Base-by-base conservation (phyloP, 208 protist genomes). In the Histomonas meleagridis region DNA sequence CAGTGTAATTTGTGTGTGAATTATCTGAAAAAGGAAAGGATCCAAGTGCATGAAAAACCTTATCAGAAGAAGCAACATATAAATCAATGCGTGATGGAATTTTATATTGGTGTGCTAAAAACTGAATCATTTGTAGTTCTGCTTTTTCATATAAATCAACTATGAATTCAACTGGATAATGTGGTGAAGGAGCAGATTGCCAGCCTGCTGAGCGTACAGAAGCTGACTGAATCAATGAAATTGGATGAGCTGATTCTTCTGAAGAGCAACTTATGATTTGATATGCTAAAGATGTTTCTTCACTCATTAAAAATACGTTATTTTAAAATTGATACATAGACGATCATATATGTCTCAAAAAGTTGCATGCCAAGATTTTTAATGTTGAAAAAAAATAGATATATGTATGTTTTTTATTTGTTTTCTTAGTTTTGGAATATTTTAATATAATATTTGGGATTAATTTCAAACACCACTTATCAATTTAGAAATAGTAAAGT, bases 21-120 rank as follows among this genome's bases (percentile, higher is more conserved):
- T 86, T 86, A 46, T 86, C 46, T 55, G 76, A 86, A 86, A 86
- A 86, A 43, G 51, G 43, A 55, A 86, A 86, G 1, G 76, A 86
- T 51, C 76, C 76, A 21, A 86, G 38, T 16, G 76, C 76, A 32
- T 55, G 43, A 21, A 86, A 86, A 4, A 55, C 35, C 38, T 55
- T 51, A n/a, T 86, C 76, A 32, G 18, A 2, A 26, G 14, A 40
- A 40, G 76, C 76, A 7, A 86, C 76, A 28, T 86, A 86, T 40
- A 86, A n/a, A 49, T 86, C 76, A 16, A 86, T 26, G 46, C 76
- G 76, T 38, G 43, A 28, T 16, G 76, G 46, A 38, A 86, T 86
- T 55, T 86, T 86, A 28, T 38, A 86, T n/a, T 86, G 76, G 16
- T 86, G 76, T 14, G 40, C n/a, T n/a, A 86, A 40, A 28, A 86